A percentile compares a stretch with the other conserved stretches of the same genome.
phyloP scores from a whole-genome alignment of 2,329 filamentous ascomycete genomes.

The Talaromyces rugulosus region DNA sequence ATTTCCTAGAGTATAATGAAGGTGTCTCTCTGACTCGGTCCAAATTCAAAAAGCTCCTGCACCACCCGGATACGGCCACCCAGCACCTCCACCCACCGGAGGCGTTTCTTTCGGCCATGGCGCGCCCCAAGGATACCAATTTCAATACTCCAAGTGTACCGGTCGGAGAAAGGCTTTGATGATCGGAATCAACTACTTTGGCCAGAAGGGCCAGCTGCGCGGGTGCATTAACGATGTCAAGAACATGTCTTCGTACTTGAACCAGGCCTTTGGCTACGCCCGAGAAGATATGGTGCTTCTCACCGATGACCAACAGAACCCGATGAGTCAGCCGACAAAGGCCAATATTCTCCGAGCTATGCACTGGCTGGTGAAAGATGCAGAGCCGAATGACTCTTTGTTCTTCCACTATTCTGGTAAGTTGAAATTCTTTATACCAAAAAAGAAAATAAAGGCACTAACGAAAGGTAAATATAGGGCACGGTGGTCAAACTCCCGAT shows the following conservation, averaged over 20 bases:
- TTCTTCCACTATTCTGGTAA: constrained; percentile 96
- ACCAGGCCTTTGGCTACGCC: constrained; percentile 85
- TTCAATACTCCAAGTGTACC: constrained; percentile 88
- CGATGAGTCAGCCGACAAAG: constrained; percentile 95
- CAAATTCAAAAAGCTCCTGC: constrained; percentile 55
- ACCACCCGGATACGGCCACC: constrained; percentile 42
- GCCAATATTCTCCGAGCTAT: constrained; percentile 92
- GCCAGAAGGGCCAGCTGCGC: constrained; percentile 80
- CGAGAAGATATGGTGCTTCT: constrained; percentile 95
- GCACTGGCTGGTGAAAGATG: constrained; percentile 97
- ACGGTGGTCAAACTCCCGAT: constrained; percentile 72
- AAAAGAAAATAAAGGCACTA: neutral
- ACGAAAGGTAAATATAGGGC: constrained; percentile 45
- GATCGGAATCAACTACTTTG: constrained; percentile 96
- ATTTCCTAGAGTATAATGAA: constrained; percentile 8
- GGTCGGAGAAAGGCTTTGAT: constrained; percentile 83
- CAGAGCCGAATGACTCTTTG: constrained; percentile 83
- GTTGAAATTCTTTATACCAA: constrained; percentile 21
- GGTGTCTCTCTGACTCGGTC: constrained; percentile 43
- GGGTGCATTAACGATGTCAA: constrained; percentile 97
- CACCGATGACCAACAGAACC: constrained; percentile 94
- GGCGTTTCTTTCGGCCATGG: constrained; percentile 74
- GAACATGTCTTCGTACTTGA: constrained; percentile 91
- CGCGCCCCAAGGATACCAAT: constrained; percentile 74
- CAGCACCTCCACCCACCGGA: constrained; percentile 62